Percentiles rank a stretch among this genome's conserved stretches.
phyloP scores from a whole-genome alignment of 148 eudicot species.

The Drosera capensis region DNA sequence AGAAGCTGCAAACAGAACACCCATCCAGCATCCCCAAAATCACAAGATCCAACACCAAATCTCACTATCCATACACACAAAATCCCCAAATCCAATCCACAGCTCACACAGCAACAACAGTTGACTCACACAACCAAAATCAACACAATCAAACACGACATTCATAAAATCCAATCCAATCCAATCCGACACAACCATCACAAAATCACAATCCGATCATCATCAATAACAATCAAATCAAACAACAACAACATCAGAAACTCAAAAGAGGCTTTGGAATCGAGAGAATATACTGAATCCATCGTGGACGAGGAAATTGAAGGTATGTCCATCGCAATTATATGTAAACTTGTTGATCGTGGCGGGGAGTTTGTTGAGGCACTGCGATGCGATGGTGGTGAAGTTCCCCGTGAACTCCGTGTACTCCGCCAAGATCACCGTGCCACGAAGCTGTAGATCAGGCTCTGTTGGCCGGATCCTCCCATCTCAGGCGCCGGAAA shows the following conservation, averaged over 20 bases:
- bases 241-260: background rate
- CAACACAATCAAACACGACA: too few relatives aligned
- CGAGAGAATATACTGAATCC: conserved; percentile 25
- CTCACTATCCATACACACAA: too few relatives aligned
- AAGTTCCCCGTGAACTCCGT: conserved; percentile 35
- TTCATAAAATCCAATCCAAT: too few relatives aligned
- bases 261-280: background rate
- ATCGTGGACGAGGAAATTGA: conserved; percentile 37
- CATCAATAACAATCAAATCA: too few relatives aligned
- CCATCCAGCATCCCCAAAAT: too few relatives aligned
- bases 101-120: too few relatives aligned
- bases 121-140: too few relatives aligned
- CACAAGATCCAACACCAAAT: too few relatives aligned
- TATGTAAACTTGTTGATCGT: conserved; percentile 38
- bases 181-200: too few relatives aligned
- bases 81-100: too few relatives aligned
- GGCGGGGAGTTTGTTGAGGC: conserved; percentile 38
- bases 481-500: conserved; percentile 15
- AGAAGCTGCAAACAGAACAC: too few relatives aligned
- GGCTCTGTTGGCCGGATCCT: conserved; percentile 30
- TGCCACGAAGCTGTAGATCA: conserved; percentile 39
- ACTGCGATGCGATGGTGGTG: conserved; percentile 33
- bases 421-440: conserved; percentile 30
- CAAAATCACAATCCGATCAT: too few relatives aligned
- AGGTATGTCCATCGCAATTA: conserved; percentile 40